These are phyloP conservation scores for Penicillium sp. DNA, from an alignment of 2,329 filamentous ascomycete species.

Conservation along the genomic window DNA sequence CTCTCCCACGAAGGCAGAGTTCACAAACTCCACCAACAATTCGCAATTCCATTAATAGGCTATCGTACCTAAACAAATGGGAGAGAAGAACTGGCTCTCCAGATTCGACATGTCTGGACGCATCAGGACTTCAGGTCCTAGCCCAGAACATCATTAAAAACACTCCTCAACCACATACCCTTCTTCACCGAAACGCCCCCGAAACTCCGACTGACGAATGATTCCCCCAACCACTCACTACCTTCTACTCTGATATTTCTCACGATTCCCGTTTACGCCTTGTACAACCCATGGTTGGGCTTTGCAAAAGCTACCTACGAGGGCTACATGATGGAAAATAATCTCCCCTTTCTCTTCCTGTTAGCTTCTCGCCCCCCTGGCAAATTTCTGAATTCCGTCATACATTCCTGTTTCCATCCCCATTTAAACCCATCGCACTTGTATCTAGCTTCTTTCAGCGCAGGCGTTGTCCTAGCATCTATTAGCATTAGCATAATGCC, in stretches of 20 bases:
- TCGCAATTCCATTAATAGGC: neutral
- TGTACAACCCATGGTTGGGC: neutral
- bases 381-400: slow-evolving; percentile 10
- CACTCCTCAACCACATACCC: neutral
- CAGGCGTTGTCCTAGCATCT: slow-evolving; percentile 29
- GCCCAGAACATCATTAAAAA: neutral
- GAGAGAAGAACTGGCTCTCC: neutral
- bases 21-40: neutral
- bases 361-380: slow-evolving; percentile 1
- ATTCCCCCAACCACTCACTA: slow-evolving; percentile 1
- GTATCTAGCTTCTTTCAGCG: slow-evolving; percentile 29
- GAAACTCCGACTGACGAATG: slow-evolving; percentile 2
- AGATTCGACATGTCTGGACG: neutral
- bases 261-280: neutral
- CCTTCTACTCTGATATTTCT: slow-evolving; percentile 3
- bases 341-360: neutral
- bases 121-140: neutral
- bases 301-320: neutral
- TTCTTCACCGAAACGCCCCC: neutral
- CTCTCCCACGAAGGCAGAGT: neutral
- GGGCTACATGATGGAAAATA: neutral
- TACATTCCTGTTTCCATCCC: slow-evolving; percentile 9
- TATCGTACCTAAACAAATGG: neutral
- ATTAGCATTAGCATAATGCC: slow-evolving; percentile 28
- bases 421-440: slow-evolving; percentile 8